Percentiles rank a stretch among this genome's conserved stretches.
Conservation (phyloP, 1,139 yeast genomes). For the Lodderomyces pseudojiufengensis region DNA sequence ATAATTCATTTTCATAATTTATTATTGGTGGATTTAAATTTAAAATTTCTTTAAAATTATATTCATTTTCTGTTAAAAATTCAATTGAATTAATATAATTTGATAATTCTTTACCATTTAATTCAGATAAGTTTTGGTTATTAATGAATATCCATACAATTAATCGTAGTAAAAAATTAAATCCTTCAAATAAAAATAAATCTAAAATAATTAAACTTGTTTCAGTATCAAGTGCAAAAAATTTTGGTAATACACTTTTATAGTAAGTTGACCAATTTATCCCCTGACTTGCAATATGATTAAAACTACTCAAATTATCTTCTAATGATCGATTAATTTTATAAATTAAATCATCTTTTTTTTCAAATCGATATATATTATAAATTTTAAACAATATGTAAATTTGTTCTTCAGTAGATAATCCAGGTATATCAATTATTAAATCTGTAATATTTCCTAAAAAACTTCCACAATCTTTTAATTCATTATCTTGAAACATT, state of each 20-base stretch:
- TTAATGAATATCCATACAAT: constrained; percentile 24
- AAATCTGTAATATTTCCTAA: constrained; percentile 17
- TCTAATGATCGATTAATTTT: constrained; percentile 37
- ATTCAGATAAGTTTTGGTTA: constrained; percentile 17
- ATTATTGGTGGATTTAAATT: constrained; percentile 28
- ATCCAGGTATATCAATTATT: constrained; percentile 19
- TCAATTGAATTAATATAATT: constrained; percentile 22
- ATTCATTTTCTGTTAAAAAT: constrained; percentile 18
- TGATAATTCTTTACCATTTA: constrained; percentile 30
- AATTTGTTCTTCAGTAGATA: constrained; percentile 29
- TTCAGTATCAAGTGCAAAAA: constrained; percentile 13
- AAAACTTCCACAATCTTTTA: background rate
- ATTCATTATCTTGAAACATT: background rate
- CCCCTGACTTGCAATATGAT: constrained; percentile 39
- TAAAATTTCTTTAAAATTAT: constrained; percentile 18
- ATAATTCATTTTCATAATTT: constrained; percentile 44
- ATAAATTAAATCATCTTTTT: constrained; percentile 38
- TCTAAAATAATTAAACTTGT: constrained; percentile 26
- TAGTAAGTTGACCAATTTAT: constrained; percentile 27
- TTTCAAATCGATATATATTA: constrained; percentile 24
- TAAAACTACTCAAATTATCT: constrained; percentile 27
- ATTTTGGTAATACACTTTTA: constrained; percentile 22
- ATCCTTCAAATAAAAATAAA: constrained; percentile 40
- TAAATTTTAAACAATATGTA: constrained; percentile 34
- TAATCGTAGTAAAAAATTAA: constrained; percentile 32